A percentile compares a stretch with the other conserved stretches of the same genome.
These are phyloP conservation scores for Lycium ferocissimum DNA, from an alignment of 257 asterid genomes.

Conservation along the genomic window DNA sequence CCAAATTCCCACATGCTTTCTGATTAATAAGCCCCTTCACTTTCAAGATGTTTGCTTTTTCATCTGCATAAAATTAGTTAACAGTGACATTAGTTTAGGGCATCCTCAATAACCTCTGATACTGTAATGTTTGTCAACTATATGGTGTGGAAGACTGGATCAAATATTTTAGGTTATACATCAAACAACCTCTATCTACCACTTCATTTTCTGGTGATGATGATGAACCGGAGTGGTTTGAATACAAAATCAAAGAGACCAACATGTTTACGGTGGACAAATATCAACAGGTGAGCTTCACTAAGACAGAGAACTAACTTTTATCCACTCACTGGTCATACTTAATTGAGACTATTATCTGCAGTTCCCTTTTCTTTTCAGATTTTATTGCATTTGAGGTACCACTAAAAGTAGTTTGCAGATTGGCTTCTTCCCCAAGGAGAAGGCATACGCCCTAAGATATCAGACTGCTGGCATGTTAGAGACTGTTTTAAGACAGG, in stretches of 20 bases:
- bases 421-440: slow-evolving; percentile 86
- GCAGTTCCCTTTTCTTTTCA: slow-evolving; percentile 17
- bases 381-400: slow-evolving; percentile 44
- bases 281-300: slow-evolving; percentile 88
- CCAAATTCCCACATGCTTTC: slow-evolving; percentile 13
- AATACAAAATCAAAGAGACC: slow-evolving; percentile 94
- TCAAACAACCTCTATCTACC: slow-evolving; percentile 73
- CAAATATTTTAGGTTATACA: slow-evolving; percentile 67
- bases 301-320: slow-evolving; percentile 30
- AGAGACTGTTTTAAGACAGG: slow-evolving; percentile 91
- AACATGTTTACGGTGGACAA: slow-evolving; percentile 96
- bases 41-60: background rate
- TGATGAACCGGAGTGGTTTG: slow-evolving; percentile 76
- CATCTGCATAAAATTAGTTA: background rate
- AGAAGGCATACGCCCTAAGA: slow-evolving; percentile 93
- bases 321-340: slow-evolving; percentile 16
- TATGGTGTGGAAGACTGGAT: slow-evolving; percentile 24
- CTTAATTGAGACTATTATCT: slow-evolving; percentile 30
- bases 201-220: slow-evolving; percentile 56
- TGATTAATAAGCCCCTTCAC: background rate
- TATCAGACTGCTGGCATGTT: slow-evolving; percentile 98
- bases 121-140: background rate
- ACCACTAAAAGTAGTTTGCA: slow-evolving; percentile 75
- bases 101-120: background rate
- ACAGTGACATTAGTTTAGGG: background rate